Conservation (phyloP, 2,329 filamentous ascomycete genomes). For the Aureobasidium sp. region DNA sequence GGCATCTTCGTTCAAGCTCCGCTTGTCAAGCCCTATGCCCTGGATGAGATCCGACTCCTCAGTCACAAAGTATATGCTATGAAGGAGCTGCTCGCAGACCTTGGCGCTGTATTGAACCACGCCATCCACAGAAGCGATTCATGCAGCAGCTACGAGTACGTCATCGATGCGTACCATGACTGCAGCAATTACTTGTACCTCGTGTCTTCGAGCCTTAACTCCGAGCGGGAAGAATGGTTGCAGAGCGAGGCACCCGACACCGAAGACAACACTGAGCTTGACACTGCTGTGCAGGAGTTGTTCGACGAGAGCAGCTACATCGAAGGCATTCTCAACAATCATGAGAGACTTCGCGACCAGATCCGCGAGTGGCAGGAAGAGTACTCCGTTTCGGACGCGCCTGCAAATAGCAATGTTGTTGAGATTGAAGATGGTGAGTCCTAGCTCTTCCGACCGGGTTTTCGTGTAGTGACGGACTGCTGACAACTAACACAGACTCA, state of each 20-base stretch:
- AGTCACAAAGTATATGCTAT: neutral
- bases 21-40: neutral
- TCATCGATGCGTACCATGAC: neutral
- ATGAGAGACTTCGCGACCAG: neutral
- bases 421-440: neutral
- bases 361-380: neutral
- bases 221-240: neutral
- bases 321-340: neutral
- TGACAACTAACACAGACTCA: neutral
- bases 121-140: neutral
- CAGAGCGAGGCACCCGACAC: neutral
- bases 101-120: neutral
- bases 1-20: conserved; percentile 10
- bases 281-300: neutral
- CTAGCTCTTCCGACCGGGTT: neutral
- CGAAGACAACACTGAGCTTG: neutral
- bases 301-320: neutral
- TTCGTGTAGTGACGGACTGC: neutral
- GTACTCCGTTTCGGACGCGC: neutral
- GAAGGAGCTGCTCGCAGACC: neutral
- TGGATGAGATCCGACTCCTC: neutral
- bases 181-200: neutral
- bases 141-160: neutral
- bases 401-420: neutral
- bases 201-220: neutral